These are phyloP conservation scores for Eucalyptus pumila DNA, from an alignment of 345 rosid species.

Conservation along the genomic window DNA sequence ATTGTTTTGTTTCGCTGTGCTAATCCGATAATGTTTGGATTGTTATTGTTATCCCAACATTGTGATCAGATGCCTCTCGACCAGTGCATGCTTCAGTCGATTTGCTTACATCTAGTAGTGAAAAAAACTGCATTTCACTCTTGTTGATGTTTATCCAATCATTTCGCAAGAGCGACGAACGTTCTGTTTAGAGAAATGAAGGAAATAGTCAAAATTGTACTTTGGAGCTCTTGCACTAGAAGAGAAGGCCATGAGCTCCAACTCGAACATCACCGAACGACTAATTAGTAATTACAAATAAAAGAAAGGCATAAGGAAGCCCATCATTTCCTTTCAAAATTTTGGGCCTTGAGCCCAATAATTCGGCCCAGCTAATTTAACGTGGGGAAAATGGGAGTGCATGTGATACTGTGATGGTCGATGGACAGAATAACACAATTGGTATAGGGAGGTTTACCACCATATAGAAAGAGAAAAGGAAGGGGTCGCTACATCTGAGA, in stretches of 20 bases:
- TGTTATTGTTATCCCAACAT: no score
- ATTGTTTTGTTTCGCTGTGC: no score
- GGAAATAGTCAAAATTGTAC: neutral
- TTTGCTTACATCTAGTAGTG: neutral
- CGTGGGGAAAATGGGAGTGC: neutral
- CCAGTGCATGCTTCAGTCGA: neutral
- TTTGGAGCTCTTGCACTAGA: neutral
- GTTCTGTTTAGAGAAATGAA: neutral
- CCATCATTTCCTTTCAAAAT: neutral
- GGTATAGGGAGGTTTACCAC: neutral
- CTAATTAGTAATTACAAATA: neutral
- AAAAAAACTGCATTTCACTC: neutral
- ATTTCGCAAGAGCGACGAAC: neutral
- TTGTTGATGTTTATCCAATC: neutral
- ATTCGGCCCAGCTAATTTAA: neutral
- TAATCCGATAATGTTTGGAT: no score
- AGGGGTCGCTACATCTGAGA: neutral
- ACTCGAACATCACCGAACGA: neutral
- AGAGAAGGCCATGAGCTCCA: neutral
- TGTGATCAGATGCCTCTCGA: neutral
- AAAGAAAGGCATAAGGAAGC: neutral
- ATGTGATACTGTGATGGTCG: neutral
- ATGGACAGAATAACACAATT: neutral
- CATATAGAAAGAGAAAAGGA: neutral
- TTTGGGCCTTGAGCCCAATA: neutral